phyloP scores from a whole-genome alignment of 2,329 filamentous ascomycete genomes.

The Epichloe typhina region DNA sequence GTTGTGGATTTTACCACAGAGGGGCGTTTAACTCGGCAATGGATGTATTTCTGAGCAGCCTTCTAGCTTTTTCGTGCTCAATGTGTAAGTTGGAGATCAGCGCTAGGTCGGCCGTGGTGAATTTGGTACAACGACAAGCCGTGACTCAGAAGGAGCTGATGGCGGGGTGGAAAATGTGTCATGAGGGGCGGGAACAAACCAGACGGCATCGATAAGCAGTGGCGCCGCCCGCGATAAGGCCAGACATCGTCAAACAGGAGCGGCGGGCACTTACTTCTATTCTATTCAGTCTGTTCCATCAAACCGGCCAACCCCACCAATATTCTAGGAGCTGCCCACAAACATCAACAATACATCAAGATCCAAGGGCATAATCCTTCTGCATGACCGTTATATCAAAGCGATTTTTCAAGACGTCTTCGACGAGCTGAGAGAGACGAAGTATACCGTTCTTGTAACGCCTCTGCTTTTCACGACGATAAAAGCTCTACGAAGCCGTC shows the following conservation, averaged over 20 bases:
- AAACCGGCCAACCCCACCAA: not conserved
- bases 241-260: no score
- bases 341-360: not conserved
- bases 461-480: not conserved
- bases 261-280: no score
- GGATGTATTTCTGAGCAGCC: not conserved
- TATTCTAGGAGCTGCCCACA: not conserved
- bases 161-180: slow-evolving; percentile 1
- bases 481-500: not conserved
- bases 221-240: not conserved
- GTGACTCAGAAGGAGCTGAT: slow-evolving; percentile 1
- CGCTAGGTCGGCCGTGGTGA: not conserved
- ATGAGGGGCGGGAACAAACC: not conserved
- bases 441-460: not conserved
- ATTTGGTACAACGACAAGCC: not conserved
- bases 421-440: not conserved
- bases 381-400: not conserved
- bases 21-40: not conserved
- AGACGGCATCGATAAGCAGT: not conserved
- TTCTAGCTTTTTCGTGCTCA: not conserved
- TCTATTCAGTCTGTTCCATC: not conserved
- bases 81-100: not conserved
- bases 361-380: not conserved
- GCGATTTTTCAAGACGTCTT: not conserved
- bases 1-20: slow-evolving; percentile 5